Conservation (phyloP, 2,329 filamentous ascomycete genomes). For the Ascochyta rabiei region DNA sequence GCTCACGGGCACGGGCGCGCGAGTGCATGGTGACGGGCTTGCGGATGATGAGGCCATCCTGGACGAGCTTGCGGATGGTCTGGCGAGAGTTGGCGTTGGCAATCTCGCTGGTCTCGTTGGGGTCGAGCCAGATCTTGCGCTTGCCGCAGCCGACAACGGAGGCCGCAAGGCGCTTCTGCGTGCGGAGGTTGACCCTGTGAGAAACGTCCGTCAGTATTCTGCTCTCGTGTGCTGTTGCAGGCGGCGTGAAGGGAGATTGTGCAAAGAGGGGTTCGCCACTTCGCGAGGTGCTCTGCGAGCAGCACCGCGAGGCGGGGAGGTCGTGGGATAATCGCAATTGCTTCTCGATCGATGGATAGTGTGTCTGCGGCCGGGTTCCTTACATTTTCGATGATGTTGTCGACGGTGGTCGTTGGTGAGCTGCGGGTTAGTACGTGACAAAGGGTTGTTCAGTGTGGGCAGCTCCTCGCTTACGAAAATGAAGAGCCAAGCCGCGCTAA, state of each 20-base stretch:
- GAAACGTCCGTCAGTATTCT: conserved; percentile 40
- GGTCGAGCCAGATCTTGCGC: conserved; percentile 99
- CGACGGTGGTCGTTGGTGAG: conserved; percentile 46
- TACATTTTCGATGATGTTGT: conserved; percentile 52
- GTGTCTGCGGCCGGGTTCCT: conserved; percentile 35
- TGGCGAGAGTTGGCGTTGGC: conserved; percentile 99
- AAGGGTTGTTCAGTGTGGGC: conserved; percentile 14
- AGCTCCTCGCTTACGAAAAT: conserved; percentile 4
- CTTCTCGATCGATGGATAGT: conserved; percentile 22
- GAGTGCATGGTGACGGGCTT: conserved; percentile 99
- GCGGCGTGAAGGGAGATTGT: conserved; percentile 26
- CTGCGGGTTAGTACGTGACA: conserved; percentile 21
- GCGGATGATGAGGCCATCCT: conserved; percentile 99
- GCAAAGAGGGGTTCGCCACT: conserved; percentile 47
- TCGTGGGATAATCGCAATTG: conserved; percentile 25
- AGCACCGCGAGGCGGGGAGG: conserved; percentile 29
- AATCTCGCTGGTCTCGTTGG: conserved; percentile 99
- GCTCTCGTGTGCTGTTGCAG: conserved; percentile 25
- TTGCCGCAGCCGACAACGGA: conserved; percentile 98
- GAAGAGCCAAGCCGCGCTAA: conserved; percentile 12
- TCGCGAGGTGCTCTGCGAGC: conserved; percentile 30
- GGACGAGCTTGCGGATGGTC: conserved; percentile 98
- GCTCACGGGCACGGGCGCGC: conserved; percentile 90
- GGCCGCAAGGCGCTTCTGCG: conserved; percentile 99
- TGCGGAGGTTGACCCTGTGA: conserved; percentile 96